Base-by-base conservation (phyloP, 257 asterid genomes). In the Oldenlandia corymbosa region DNA sequence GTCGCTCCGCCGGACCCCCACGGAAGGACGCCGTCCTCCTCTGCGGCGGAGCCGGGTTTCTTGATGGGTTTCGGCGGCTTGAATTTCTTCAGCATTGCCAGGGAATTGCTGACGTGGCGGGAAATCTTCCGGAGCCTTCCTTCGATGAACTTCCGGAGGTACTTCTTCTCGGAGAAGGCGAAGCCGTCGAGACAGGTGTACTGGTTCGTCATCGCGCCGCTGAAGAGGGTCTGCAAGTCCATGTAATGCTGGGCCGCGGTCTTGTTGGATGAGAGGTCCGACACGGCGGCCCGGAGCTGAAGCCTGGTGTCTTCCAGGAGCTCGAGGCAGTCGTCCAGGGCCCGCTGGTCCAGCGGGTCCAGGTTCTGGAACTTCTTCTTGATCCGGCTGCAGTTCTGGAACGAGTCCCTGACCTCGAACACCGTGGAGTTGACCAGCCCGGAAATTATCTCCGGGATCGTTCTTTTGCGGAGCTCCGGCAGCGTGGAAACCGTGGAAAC, bases 201-300 rank as follows among this genome's bases (percentile, higher is more conserved):
- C 81, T 90, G 97, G 53, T 90, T 90, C 12, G 97, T 93, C 95
- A 93, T 93, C 21, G 94, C 91, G 54, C 83, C 99, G 72, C 97
- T 90, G 63, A 93, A 81, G 17, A 93, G 83, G 28, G 97, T 90
- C 66, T 79, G 85, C 26, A 93, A 37, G 27, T 88, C 90, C 71
- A 71, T 73, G 70, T 78, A 84, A 70, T 77, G 80, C 23, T 66
- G 66, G 6, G 68, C 70, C 54, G 81, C 66, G 16, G 90, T 62
- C 1, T 49, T 53, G 32, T 65, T 27, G 0, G 78, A 60, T 16
- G 84, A 60, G 10, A 87, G 78, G 23, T 85, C 92, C 21, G 75
- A 8, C 27, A 81, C 68, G 51, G 80, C 78, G 0, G 37, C 51
- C 9, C 37, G 65, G 34, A 93, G 87, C 70, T 93, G 76, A 8